A percentile compares a stretch with the other conserved stretches of the same genome.
Conservation (phyloP, 768 basidiomycete genomes). For the Trametes cingulata region DNA sequence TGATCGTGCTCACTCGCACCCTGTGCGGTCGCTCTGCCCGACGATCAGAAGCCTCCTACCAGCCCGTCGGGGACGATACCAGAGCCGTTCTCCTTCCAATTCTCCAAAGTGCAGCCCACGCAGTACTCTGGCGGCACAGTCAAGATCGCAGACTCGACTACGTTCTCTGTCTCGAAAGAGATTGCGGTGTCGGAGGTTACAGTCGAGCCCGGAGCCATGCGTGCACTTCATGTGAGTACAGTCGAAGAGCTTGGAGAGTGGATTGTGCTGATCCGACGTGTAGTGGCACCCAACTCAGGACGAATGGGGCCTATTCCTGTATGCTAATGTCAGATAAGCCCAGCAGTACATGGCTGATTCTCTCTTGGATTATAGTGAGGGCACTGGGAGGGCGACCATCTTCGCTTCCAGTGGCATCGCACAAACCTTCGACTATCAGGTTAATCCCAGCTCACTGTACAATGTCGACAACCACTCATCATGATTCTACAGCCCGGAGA, state of each 20-base stretch:
- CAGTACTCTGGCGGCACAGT: slow-evolving; percentile 48
- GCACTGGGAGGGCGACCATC: slow-evolving; percentile 53
- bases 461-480: too few species aligned
- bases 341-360: neutral
- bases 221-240: slow-evolving; percentile 52
- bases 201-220: slow-evolving; percentile 55
- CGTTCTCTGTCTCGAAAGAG: slow-evolving; percentile 48
- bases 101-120: slow-evolving; percentile 48
- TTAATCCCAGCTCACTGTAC: too few species aligned
- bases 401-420: slow-evolving; percentile 55
- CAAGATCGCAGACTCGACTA: slow-evolving; percentile 52
- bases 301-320: slow-evolving; percentile 65
- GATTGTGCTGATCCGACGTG: neutral
- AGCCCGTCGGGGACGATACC: slow-evolving; percentile 46
- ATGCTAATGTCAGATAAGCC: slow-evolving; percentile 20
- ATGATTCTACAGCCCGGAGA: slow-evolving; percentile 26
- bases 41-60: slow-evolving; percentile 36
- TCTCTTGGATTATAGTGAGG: slow-evolving; percentile 41
- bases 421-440: slow-evolving; percentile 58
- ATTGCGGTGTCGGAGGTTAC: slow-evolving; percentile 57
- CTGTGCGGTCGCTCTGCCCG: slow-evolving; percentile 36
- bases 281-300: slow-evolving; percentile 70
- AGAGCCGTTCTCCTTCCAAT: slow-evolving; percentile 45
- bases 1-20: too few species aligned
- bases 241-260: too few species aligned